Percentiles rank a stretch among this genome's conserved stretches.
Conservation (phyloP, 139 green algal species). For the Chlamydomonas sp. region DNA sequence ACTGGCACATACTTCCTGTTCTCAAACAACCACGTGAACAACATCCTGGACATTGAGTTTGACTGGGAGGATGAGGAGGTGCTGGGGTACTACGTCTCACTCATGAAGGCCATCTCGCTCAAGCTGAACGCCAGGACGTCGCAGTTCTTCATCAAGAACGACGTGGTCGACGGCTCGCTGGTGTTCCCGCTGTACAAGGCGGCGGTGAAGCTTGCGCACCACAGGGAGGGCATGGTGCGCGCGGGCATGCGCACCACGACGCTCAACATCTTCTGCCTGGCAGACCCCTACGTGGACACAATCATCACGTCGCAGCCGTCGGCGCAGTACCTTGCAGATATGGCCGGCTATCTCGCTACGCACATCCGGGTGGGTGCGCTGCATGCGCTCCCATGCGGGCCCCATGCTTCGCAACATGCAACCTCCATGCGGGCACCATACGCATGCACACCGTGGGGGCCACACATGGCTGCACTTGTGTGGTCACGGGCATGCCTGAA, state of each 20-base stretch:
- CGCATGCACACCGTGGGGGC: no score
- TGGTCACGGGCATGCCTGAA: no score
- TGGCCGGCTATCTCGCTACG: constrained; percentile 58
- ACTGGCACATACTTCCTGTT: constrained; percentile 93
- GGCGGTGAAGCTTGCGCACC: constrained; percentile 81
- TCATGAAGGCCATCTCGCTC: constrained; percentile 92
- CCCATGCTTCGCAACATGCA: no score
- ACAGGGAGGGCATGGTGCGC: constrained; percentile 92
- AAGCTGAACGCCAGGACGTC: constrained; percentile 84
- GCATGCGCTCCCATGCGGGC: no score
- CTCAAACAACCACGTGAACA: constrained; percentile 95
- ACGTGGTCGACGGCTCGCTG: constrained; percentile 8
- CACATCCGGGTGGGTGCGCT: constrained; percentile 72
- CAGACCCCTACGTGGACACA: constrained; percentile 52
- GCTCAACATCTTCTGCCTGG: constrained; percentile 86
- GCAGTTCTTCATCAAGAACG: constrained; percentile 82
- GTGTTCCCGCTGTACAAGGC: constrained; percentile 88
- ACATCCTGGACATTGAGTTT: constrained; percentile 79
- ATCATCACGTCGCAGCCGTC: constrained; percentile 56
- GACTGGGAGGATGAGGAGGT: constrained; percentile 97
- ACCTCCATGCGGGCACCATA: not conserved
- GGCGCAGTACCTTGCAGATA: constrained; percentile 54
- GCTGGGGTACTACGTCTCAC: constrained; percentile 93
- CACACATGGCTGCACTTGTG: not conserved
- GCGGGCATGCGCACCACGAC: constrained; percentile 93